These are phyloP conservation scores for Speleostelium caveatum DNA, from an alignment of 78 protist genomes.

Conservation along the genomic window DNA sequence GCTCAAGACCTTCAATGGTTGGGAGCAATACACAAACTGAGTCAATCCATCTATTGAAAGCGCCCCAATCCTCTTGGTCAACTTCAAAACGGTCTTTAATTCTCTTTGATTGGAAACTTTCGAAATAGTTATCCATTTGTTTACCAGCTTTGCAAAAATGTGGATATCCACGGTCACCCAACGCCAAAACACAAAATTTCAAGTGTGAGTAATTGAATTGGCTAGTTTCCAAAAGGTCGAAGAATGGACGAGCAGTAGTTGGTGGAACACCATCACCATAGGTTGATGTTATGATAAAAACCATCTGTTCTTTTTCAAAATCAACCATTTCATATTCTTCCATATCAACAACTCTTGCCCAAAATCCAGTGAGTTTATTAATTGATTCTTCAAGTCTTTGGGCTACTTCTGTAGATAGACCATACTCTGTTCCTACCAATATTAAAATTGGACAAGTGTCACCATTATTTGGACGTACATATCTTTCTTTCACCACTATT, in stretches of 20 bases:
- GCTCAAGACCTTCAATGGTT: slow-evolving; percentile 3
- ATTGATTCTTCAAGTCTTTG: slow-evolving; percentile 24
- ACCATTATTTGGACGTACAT: slow-evolving; percentile 8
- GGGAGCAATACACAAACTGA: slow-evolving; percentile 12
- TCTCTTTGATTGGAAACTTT: slow-evolving; percentile 1
- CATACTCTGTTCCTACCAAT: slow-evolving; percentile 49
- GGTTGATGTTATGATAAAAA: slow-evolving; percentile 55
- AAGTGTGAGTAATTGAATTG: slow-evolving; percentile 21
- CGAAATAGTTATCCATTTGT: slow-evolving; percentile 31
- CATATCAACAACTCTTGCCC: slow-evolving; percentile 67
- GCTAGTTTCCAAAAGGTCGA: slow-evolving; percentile 41
- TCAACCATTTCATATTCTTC: slow-evolving; percentile 66
- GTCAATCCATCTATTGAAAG: slow-evolving; percentile 46
- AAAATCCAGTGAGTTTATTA: slow-evolving; percentile 1
- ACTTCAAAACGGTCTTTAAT: slow-evolving; percentile 53
- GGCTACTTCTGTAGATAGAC: slow-evolving; percentile 54
- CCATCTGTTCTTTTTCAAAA: slow-evolving; percentile 64
- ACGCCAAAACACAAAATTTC: slow-evolving; percentile 56
- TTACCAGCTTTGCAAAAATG: slow-evolving; percentile 50
- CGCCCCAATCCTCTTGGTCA: slow-evolving; percentile 69
- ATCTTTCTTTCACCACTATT: slow-evolving; percentile 54
- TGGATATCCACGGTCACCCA: slow-evolving; percentile 73
- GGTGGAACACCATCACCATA: slow-evolving; percentile 82
- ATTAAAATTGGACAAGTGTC: slow-evolving; percentile 13
- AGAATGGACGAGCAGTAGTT: slow-evolving; percentile 78